These are phyloP conservation scores for Metroxylon sagu DNA, from an alignment of 176 grass and related monocot genomes.

Conservation along the genomic window DNA sequence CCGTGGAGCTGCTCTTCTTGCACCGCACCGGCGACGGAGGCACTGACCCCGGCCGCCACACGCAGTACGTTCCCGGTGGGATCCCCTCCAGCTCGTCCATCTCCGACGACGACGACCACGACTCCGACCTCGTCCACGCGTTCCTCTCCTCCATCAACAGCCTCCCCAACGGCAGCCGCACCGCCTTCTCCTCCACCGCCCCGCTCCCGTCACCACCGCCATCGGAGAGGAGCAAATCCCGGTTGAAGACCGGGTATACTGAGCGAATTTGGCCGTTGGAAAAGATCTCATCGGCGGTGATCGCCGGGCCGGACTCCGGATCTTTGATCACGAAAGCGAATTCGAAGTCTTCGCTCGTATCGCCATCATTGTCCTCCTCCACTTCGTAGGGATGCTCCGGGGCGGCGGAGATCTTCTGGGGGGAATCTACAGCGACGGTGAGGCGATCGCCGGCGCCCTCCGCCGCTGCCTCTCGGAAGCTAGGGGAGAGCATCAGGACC, in stretches of 20 bases:
- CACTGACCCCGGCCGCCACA: constrained; percentile 54
- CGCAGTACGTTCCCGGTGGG: constrained; percentile 49
- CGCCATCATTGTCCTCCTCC: constrained; percentile 11
- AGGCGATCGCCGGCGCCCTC: too few species aligned
- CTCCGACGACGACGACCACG: neutral
- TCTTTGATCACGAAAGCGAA: constrained; percentile 54
- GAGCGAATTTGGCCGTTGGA: constrained; percentile 33
- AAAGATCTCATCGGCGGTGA: constrained; percentile 50
- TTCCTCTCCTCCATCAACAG: constrained; percentile 60
- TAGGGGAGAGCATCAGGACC: too few species aligned
- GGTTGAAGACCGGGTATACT: constrained; percentile 80
- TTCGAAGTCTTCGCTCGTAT: constrained; percentile 53
- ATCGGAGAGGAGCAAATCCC: constrained; percentile 13
- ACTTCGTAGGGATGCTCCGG: neutral
- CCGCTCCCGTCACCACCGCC: neutral
- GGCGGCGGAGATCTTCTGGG: neutral
- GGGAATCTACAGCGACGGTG: too few species aligned
- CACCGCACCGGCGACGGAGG: constrained; percentile 39
- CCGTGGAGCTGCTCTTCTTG: constrained; percentile 77
- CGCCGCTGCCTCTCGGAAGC: too few species aligned
- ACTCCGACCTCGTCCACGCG: constrained; percentile 26
- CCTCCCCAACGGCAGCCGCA: constrained; percentile 32
- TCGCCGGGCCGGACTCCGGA: neutral
- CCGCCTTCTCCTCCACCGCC: constrained; percentile 2
- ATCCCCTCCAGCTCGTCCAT: constrained; percentile 36